phyloP scores from a whole-genome alignment of 2,329 filamentous ascomycete species.

The Neopestalotiopsis sp. region DNA sequence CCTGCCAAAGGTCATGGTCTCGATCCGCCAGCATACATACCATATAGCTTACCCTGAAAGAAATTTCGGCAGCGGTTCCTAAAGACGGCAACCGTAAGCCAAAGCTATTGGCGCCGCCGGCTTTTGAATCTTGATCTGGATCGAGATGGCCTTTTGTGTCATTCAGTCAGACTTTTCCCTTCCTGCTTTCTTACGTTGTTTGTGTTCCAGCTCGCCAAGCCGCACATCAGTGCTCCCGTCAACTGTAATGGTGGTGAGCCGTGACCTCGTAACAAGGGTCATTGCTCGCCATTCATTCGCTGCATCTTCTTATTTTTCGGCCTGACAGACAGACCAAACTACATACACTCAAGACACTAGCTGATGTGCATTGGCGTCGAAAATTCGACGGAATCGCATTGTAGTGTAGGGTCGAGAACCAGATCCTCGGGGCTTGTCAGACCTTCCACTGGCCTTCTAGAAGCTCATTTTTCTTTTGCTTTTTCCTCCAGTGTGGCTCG shows the following conservation, averaged over 20 bases:
- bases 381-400: slow-evolving; percentile 5
- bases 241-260: neutral
- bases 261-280: slow-evolving; percentile 6
- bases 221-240: neutral
- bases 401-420: neutral
- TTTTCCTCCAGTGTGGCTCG: neutral
- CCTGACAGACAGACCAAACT: neutral
- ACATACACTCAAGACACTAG: neutral
- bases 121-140: neutral
- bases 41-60: neutral
- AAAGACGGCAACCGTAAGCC: neutral
- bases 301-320: neutral
- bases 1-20: neutral
- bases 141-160: neutral
- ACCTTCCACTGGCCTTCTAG: slow-evolving; percentile 7
- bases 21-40: neutral
- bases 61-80: neutral
- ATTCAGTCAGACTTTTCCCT: neutral
- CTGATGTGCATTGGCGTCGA: slow-evolving; percentile 12
- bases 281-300: neutral
- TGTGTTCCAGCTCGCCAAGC: neutral
- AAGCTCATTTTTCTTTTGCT: neutral
- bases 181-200: neutral
- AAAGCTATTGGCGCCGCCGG: neutral
- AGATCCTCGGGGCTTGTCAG: neutral